A percentile compares a stretch with the other conserved stretches of the same genome.
phyloP scores from a whole-genome alignment of 257 asterid genomes.

The Solanum commersonii region DNA sequence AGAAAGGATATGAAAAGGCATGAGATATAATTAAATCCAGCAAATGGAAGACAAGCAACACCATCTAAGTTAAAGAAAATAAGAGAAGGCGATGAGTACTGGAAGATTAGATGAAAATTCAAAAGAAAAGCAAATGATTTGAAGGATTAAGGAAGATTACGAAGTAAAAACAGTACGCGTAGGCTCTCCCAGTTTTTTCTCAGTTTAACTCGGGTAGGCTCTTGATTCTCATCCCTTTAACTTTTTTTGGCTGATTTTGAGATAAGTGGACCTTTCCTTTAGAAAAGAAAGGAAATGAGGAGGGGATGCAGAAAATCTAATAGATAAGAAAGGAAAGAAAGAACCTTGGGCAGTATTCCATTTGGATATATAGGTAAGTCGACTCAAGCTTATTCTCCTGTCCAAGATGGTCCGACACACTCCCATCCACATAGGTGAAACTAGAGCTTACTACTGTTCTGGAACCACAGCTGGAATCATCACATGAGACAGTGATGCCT shows the following conservation, averaged over 20 bases:
- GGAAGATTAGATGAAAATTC: not conserved
- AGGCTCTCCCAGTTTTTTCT: not conserved
- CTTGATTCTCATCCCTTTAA: not conserved
- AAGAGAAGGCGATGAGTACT: not conserved
- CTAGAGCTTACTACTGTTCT: conserved; percentile 56
- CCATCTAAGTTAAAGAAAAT: not conserved
- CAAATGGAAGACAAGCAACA: not conserved
- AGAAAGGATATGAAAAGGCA: not conserved
- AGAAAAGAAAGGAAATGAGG: not conserved
- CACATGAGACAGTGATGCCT: conserved; percentile 54
- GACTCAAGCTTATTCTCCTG: conserved; percentile 59
- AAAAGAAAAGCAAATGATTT: not conserved
- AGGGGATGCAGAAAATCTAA: not conserved
- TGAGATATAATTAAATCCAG: not conserved
- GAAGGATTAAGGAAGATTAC: not conserved
- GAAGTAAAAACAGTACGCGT: not conserved
- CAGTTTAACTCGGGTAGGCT: not conserved
- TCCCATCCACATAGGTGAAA: conserved; percentile 52
- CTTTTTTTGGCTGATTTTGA: not conserved
- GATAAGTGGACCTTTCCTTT: not conserved
- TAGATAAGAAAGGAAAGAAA: not conserved
- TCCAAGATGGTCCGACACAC: conserved; percentile 45
- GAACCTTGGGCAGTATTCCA: conserved; percentile 98
- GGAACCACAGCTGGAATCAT: conserved; percentile 48
- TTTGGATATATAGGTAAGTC: conserved; percentile 88